Evolutionary conservation across 805 yeast species (phyloP), one percentile per base, ranked within the genome.

Genomic region (Metschnikowia aberdeeniae): DNA sequence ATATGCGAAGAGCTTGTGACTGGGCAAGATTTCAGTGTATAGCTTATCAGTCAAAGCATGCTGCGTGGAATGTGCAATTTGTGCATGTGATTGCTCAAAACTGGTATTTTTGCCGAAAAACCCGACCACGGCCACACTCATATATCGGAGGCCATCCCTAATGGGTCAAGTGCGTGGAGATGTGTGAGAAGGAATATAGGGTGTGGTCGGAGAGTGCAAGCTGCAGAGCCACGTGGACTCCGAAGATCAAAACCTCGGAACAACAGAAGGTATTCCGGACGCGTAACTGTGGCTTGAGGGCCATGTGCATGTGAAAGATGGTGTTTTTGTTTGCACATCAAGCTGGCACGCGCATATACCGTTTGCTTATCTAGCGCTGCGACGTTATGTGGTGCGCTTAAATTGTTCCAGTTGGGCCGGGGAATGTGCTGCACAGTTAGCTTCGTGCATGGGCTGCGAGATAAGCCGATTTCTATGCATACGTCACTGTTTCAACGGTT

Each of bases 21-120:
- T 74, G 0, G 72, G 59, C 11, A 78, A 57, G 1, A 70, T 64
- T 1, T 82, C 83, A 9, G 52, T 51, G 50, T 80, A 76, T 34
- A 75, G 53, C 47, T 78, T 77, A 31, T 60, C 60, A 22, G 79
- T 72, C 31, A 76, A 60, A 6, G 58, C 62, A 49, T 74, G 79
- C 24, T 61, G 53, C 6, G 66, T 66, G 1, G 78, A 64, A 33
- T 50, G 47, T 5, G 51, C 42, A 48, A 67, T 17, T 55, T 42
- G 10, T 45, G 51, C 5, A 41, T 34, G 43, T 63, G 51, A 46
- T 58, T 63, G 2, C 45, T 41, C 12, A 62, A 45, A 20, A 69
- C 33, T 48, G 42, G 5, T 59, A 1, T 22, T 7, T 7, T 22
- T 22, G 6, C 26, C 26, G 26, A 22, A 22, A 22, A 22, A 7